Evolutionary conservation across 75 land plant species (phyloP), one percentile per base, ranked within the genome.

Genomic region (Isoetes taiwanensis): DNA sequence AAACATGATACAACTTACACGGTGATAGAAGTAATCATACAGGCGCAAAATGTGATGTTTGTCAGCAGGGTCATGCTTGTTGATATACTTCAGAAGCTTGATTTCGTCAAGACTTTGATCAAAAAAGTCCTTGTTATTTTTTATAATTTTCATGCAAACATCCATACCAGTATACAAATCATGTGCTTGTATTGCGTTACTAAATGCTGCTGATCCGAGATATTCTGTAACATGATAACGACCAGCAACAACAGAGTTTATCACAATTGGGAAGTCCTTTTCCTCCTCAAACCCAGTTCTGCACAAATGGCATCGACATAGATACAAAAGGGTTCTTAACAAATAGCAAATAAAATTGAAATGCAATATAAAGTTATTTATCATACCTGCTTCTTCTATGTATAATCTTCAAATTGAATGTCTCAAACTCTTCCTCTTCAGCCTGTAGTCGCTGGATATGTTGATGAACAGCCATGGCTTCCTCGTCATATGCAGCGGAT

Each of bases 271-370:
- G 52, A 94, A 94, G 56, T 88, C 93, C 54, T 94, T 94, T 41
- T 94, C 99, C 69, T 94, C 99, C 64, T 94, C 99, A 73, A 94
- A 94, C 2, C 99, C 99, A 68, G 99, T 94, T 64, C 99, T 94
- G 81, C 30, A 52, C 28, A 70, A 32, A n/a, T n/a, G n/a, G n/a
- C n/a, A n/a, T n/a, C n/a, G n/a, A n/a, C n/a, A n/a, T n/a, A n/a
- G n/a, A n/a, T n/a, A n/a, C n/a, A n/a, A n/a, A n/a, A n/a, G n/a
- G n/a, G n/a, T n/a, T n/a, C n/a, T n/a, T n/a, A n/a, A n/a, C n/a
- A n/a, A n/a, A n/a, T n/a, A n/a, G n/a, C n/a, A n/a, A n/a, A n/a
- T n/a, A n/a, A n/a, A n/a, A n/a, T n/a, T n/a, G n/a, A n/a, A n/a
- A n/a, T n/a, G n/a, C n/a, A n/a, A n/a, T 9, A 52, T 4, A 3